These are phyloP conservation scores for Beta lomatogona DNA, from an alignment of 179 eudicot genomes.

Conservation along the genomic window DNA sequence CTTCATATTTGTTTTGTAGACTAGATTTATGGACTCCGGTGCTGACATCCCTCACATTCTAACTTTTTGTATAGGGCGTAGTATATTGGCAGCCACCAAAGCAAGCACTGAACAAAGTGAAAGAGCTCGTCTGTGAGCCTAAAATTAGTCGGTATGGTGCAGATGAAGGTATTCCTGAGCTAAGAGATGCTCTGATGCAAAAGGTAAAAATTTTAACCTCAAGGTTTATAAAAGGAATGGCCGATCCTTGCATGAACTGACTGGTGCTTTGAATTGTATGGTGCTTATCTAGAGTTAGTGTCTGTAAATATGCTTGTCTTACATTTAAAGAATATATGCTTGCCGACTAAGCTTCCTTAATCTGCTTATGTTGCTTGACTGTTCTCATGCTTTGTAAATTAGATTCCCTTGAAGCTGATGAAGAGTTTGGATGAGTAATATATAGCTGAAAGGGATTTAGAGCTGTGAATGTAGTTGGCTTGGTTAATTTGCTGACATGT, in stretches of 20 bases:
- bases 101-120: slow-evolving; percentile 66
- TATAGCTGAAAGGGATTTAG: neutral
- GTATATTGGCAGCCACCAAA: slow-evolving; percentile 98
- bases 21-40: neutral
- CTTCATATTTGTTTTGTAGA: neutral
- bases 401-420: neutral
- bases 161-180: slow-evolving; percentile 96
- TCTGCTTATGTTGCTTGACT: neutral
- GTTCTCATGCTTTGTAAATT: neutral
- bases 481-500: neutral
- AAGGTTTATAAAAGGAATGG: neutral
- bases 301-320: neutral
- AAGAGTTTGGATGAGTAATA: neutral
- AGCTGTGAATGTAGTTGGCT: neutral
- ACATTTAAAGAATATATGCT: neutral
- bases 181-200: slow-evolving; percentile 68
- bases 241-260: neutral
- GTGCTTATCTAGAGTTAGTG: neutral
- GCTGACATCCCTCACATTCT: slow-evolving; percentile 5
- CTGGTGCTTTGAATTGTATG: neutral
- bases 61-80: slow-evolving; percentile 60
- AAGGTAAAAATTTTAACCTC: slow-evolving; percentile 50
- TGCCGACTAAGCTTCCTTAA: neutral
- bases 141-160: slow-evolving; percentile 87
- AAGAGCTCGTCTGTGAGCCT: slow-evolving; percentile 83